Evolutionary conservation across 2,329 filamentous ascomycete species (phyloP).

Genomic region (Clonostachys chloroleuca): DNA sequence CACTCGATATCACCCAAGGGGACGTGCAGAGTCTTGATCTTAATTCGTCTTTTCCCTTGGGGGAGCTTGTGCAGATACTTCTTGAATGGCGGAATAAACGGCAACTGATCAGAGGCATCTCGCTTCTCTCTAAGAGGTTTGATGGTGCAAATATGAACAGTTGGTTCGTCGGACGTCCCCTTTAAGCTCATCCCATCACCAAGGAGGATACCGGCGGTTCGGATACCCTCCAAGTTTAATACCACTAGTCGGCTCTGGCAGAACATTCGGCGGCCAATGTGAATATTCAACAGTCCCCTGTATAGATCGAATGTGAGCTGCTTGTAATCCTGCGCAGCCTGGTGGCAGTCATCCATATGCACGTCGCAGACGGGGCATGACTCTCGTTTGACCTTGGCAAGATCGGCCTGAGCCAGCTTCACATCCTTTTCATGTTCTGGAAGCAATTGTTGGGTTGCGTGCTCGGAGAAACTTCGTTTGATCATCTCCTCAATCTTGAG

Average conservation of each 20-base stretch:
- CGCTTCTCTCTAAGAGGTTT: constrained; percentile 62
- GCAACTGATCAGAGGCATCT: constrained; percentile 79
- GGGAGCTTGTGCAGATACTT: constrained; percentile 64
- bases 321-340: constrained; percentile 75
- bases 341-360: constrained; percentile 76
- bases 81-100: constrained; percentile 72
- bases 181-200: constrained; percentile 69
- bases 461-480: constrained; percentile 97
- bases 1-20: constrained; percentile 78
- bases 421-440: constrained; percentile 96
- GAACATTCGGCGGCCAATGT: constrained; percentile 78
- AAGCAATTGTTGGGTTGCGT: constrained; percentile 89
- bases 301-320: constrained; percentile 79
- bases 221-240: constrained; percentile 78
- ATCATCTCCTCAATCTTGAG: constrained; percentile 99
- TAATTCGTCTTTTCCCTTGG: constrained; percentile 61
- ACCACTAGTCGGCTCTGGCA: constrained; percentile 72
- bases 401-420: constrained; percentile 83
- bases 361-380: constrained; percentile 76
- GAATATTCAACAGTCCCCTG: constrained; percentile 70
- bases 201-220: constrained; percentile 76
- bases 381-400: constrained; percentile 86
- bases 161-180: constrained; percentile 51
- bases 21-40: constrained; percentile 63
- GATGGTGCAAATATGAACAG: constrained; percentile 75